Evolutionary conservation across 164 flowering plant genomes (phyloP), one percentile per base, ranked within the genome.

Genomic region (Amborella trichopoda): DNA sequence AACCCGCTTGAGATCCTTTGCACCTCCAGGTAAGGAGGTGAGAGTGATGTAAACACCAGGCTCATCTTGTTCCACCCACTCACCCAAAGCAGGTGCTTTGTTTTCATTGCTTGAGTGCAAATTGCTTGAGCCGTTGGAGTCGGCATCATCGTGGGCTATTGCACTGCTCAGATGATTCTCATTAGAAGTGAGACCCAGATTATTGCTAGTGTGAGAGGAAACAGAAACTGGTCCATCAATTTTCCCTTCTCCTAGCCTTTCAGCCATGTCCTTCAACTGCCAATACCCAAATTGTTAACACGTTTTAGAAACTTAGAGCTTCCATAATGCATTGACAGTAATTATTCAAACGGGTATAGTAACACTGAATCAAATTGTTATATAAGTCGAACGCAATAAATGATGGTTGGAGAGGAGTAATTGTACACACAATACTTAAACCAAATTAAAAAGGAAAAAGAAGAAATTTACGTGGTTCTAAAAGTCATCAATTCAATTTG

Each of bases 31-130:
- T 44, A 71, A 65, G 44, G 77, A 34, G 20, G 55, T 46, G 34
- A 89, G 75, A 43, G 89, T 80, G 49, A 84, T 51, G 55, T 78
- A 84, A 20, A 84, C 95, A 4, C 97, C 97, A 3, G 83, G 83
- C 61, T 82, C 85, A 56, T 75, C 83, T 50, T 84, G 95, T 38
- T 80, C 60, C 32, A 76, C 77, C 62, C 74, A 60, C 53, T 82
- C 85, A 44, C 59, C 79, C 21, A 69, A 78, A 32, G 46, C 33
- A 44, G 61, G 71, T 30, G 53, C 40, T 52, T 68, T 75, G 36
- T 54, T 42, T 55, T 74, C 73, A 63, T 61, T 68, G 19, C 71
- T 42, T 24, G 52, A 20, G 5, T 18, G 40, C 26, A 46, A 47
- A 46, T 50, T 48, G 30, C 28, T 44, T 26, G 64, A 48, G 48